A percentile compares a stretch with the other conserved stretches of the same genome.
phyloP scores from a whole-genome alignment of 192 early-diverging fungal genomes.

The Umbelopsis vinacea region DNA sequence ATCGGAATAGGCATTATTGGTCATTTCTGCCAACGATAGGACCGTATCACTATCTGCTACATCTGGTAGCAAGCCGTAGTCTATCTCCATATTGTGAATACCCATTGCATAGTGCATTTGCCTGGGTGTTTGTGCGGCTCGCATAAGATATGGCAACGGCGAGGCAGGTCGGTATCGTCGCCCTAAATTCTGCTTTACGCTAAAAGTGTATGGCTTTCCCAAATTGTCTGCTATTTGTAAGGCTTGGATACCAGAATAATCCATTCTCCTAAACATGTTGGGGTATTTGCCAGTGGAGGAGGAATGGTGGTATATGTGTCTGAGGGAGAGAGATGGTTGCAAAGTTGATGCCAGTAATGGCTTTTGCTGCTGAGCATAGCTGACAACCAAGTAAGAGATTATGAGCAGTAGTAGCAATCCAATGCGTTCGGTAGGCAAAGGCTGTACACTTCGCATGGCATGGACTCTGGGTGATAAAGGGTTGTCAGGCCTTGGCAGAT shows the following conservation, averaged over 20 bases:
- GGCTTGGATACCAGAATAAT: background rate
- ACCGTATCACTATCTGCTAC: constrained; percentile 74
- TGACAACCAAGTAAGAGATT: background rate
- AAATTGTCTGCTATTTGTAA: background rate
- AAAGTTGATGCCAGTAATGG: background rate
- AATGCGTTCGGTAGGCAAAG: background rate
- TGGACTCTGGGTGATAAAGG: constrained; percentile 4
- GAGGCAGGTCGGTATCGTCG: constrained; percentile 1
- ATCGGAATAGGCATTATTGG: constrained; percentile 83
- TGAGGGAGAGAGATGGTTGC: constrained; percentile 19
- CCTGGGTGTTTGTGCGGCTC: constrained; percentile 16
- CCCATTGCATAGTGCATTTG: constrained; percentile 12
- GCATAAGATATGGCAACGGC: constrained; percentile 3
- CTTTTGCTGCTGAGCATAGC: constrained; percentile 1
- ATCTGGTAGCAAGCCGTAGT: constrained; percentile 60
- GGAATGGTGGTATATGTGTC: constrained; percentile 39
- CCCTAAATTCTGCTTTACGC: background rate
- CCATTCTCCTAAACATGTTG: constrained; percentile 31
- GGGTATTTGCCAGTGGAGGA: constrained; percentile 32
- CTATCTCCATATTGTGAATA: constrained; percentile 21
- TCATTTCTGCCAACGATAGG: constrained; percentile 77
- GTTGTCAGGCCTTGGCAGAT: background rate
- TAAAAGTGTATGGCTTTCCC: background rate
- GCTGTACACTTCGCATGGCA: background rate
- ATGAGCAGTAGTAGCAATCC: background rate